Base-by-base conservation (phyloP, 371 early-diverging fungal genomes). In the Mucor sp. region DNA sequence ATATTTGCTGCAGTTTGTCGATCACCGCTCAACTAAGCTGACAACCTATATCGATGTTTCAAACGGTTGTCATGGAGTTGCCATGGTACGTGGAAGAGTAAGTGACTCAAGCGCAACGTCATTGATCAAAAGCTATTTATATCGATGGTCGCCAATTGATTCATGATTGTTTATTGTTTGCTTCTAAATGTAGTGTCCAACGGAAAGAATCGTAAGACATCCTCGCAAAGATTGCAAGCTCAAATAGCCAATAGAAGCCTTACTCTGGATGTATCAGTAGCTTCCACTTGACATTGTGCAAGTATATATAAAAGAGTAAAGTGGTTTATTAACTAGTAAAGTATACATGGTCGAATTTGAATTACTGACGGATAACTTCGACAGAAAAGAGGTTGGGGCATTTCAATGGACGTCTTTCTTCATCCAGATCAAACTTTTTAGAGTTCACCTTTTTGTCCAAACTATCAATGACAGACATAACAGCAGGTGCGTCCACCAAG, bases 401-500 rank as follows among this genome's bases (percentile, higher is more conserved):
- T n/a, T 69, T 73, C 9, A 73, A 55, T 17, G 68, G 60, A 30
- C 62, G 55, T 39, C 67, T 65, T 23, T 68, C 70, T 58, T 65
- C 74, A 60, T 74, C 74, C 68, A 68, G 62, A 63, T 74, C 74
- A 62, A 65, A 74, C 25, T 70, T 74, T 21, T 68, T 67, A 32
- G 62, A 65, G 35, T 76, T 72, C 0, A 73, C 70, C 28, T 68
- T 76, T 47, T 70, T 76, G 28, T 70, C 68, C 25, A 76, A 37
- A 44, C 68, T 76, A 58, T 73, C 73, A 37, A 76, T 76, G 39
- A 76, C 70, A 12, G 76, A 72, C 66, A 76, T 66, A 12, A 72
- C 73, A 2, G 70, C 73, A 48, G 73, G 70, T 2, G 73, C 70
- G 60, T 72, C 66, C 1, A 76, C 66, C 27, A 72, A 12, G 1